phyloP scores from a whole-genome alignment of 202 grass and related monocot genomes.

The Dendrocalamus latiflorus region DNA sequence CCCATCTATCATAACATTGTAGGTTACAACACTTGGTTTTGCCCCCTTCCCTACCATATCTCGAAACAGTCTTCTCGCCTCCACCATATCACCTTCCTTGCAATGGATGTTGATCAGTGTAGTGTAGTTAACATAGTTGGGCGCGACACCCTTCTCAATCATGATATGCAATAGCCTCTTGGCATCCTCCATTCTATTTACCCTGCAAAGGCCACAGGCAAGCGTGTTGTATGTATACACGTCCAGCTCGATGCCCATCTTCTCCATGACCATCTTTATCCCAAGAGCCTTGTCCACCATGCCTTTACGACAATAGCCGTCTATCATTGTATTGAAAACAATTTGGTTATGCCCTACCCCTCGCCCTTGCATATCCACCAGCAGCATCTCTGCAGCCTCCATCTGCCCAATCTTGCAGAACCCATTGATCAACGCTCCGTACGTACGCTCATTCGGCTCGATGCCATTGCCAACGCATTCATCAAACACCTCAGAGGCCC shows the following conservation, averaged over 20 bases:
- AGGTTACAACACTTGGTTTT: slow-evolving; percentile 41
- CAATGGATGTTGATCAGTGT: slow-evolving; percentile 80
- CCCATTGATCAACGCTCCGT: slow-evolving; percentile 70
- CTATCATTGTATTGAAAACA: slow-evolving; percentile 71
- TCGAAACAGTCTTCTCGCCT: slow-evolving; percentile 69
- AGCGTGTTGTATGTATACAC: slow-evolving; percentile 70
- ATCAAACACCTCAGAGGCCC: slow-evolving; percentile 67
- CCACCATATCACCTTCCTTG: slow-evolving; percentile 87
- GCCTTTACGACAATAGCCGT: slow-evolving; percentile 60
- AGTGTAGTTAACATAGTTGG: too few relatives aligned
- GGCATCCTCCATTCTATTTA: slow-evolving; percentile 54
- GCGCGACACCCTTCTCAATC: too few relatives aligned
- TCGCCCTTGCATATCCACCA: slow-evolving; percentile 75
- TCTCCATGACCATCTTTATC: slow-evolving; percentile 69
- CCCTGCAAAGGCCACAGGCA: slow-evolving; percentile 61
- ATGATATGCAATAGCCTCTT: too few relatives aligned
- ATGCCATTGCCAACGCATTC: slow-evolving; percentile 74
- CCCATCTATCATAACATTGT: too few relatives aligned
- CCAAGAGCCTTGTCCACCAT: slow-evolving; percentile 61
- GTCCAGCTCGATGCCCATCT: slow-evolving; percentile 53
- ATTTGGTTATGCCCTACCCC: slow-evolving; percentile 78
- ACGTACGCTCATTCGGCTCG: slow-evolving; percentile 51
- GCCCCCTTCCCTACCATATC: slow-evolving; percentile 61
- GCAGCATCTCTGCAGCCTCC: slow-evolving; percentile 61
- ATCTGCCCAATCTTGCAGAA: slow-evolving; percentile 83